Evolutionary conservation across 2,329 filamentous ascomycete species (phyloP).

Genomic region (Verticillium zaregamsianum): DNA sequence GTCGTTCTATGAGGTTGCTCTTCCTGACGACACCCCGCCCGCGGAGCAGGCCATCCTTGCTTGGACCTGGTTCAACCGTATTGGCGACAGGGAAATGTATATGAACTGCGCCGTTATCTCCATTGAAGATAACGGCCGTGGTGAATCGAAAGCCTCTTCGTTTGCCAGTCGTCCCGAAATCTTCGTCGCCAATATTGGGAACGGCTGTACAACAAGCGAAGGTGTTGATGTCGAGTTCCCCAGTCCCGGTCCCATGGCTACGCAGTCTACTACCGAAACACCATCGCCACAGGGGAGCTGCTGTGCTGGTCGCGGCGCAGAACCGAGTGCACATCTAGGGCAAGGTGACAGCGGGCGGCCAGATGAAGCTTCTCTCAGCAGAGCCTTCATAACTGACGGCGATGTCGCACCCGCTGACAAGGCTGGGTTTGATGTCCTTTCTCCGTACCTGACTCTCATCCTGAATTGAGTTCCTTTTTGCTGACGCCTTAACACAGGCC

Average conservation of each 20-base stretch:
- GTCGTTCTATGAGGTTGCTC: neutral
- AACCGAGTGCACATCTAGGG: no score
- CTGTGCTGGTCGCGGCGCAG: no score
- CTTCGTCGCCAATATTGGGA: conserved; percentile 66
- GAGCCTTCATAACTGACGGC: no score
- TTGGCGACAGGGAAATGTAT: conserved; percentile 66
- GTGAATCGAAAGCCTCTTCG: conserved; percentile 1
- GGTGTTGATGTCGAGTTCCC: conserved; percentile 60
- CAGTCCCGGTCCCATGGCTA: conserved; percentile 55
- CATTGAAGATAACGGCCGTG: conserved; percentile 25
- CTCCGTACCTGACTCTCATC: no score
- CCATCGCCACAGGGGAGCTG: conserved; percentile 29
- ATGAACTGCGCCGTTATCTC: conserved; percentile 63
- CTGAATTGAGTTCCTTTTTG: no score
- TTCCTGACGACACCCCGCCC: conserved; percentile 26
- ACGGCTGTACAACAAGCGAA: conserved; percentile 55
- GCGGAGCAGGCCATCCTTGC: conserved; percentile 49
- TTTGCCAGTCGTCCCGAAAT: conserved; percentile 52
- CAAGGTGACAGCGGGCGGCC: no score
- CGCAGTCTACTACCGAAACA: conserved; percentile 29
- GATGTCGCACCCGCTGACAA: no score
- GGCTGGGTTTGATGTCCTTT: no score
- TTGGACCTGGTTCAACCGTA: conserved; percentile 61
- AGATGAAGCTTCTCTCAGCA: no score
- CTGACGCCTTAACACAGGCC: no score